phyloP scores from a whole-genome alignment of 495 filamentous ascomycete genomes.

The Tuber microsphaerosporum region DNA sequence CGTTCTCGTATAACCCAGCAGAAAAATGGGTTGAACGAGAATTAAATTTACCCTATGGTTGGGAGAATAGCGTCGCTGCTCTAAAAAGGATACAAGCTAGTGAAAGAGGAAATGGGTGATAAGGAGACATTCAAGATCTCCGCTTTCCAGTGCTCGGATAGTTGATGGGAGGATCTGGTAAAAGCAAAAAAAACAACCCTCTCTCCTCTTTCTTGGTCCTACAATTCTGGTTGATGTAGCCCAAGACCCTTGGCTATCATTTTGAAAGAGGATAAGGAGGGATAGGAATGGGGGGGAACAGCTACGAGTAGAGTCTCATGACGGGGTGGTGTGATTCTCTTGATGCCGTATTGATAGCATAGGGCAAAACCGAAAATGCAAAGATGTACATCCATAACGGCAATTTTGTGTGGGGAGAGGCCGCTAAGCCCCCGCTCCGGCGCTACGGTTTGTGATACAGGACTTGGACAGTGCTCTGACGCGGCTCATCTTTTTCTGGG shows the following conservation, averaged over 20 bases:
- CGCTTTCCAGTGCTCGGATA: background rate
- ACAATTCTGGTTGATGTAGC: background rate
- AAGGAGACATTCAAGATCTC: background rate
- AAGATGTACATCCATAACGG: background rate
- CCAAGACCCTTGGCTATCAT: background rate
- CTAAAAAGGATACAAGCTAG: background rate
- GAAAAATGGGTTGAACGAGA: background rate
- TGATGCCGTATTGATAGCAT: background rate
- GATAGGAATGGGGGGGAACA: background rate
- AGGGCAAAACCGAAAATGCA: background rate
- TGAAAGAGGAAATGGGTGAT: background rate
- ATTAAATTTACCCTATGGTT: background rate
- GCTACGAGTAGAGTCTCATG: background rate
- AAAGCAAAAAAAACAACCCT: too few relatives aligned
- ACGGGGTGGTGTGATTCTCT: background rate
- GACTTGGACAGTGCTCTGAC: background rate
- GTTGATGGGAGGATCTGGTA: background rate
- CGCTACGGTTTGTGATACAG: background rate
- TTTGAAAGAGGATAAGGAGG: background rate
- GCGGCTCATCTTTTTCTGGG: background rate
- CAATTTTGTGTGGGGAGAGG: background rate
- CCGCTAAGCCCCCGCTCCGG: background rate
- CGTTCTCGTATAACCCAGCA: background rate
- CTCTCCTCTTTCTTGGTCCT: background rate
- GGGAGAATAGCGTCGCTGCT: background rate